These are phyloP conservation scores for Tubosaeta sp. DNA, from an alignment of 768 basidiomycete genomes.

Conservation along the genomic window DNA sequence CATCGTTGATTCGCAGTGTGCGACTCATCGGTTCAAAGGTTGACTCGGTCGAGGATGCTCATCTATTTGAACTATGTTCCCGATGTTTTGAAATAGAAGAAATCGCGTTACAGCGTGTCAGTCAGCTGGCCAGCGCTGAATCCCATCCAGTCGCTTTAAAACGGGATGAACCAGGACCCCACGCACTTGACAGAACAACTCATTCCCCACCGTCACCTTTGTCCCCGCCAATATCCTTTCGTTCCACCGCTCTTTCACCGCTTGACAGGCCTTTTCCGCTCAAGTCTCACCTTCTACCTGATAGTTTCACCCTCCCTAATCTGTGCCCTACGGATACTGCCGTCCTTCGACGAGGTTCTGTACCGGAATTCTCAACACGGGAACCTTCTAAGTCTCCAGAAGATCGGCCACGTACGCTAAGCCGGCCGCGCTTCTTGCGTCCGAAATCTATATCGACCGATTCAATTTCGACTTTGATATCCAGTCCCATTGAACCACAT, in stretches of 20 bases:
- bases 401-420: constrained; percentile 19
- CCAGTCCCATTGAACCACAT: constrained; percentile 9
- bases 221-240: constrained; percentile 28
- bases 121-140: constrained; percentile 42
- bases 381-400: constrained; percentile 11
- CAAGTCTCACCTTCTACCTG: constrained; percentile 1
- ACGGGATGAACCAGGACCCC: constrained; percentile 15
- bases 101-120: constrained; percentile 61
- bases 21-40: constrained; percentile 41
- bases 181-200: not conserved
- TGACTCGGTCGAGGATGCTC: constrained; percentile 28
- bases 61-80: constrained; percentile 52
- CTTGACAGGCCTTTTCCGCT: constrained; percentile 18
- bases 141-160: constrained; percentile 9
- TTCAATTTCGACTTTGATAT: constrained; percentile 39
- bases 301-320: not conserved
- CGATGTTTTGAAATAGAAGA: constrained; percentile 70
- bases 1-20: constrained; percentile 64
- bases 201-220: constrained; percentile 20
- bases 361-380: constrained; percentile 20
- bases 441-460: constrained; percentile 55
- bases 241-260: constrained; percentile 48
- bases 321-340: constrained; percentile 6
- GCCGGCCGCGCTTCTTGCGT: constrained; percentile 30
- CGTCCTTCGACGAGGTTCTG: constrained; percentile 25